Percentiles rank a stretch among this genome's conserved stretches.
Evolutionary conservation across 768 basidiomycete species (phyloP).

Genomic region (Suillus subaureus): DNA sequence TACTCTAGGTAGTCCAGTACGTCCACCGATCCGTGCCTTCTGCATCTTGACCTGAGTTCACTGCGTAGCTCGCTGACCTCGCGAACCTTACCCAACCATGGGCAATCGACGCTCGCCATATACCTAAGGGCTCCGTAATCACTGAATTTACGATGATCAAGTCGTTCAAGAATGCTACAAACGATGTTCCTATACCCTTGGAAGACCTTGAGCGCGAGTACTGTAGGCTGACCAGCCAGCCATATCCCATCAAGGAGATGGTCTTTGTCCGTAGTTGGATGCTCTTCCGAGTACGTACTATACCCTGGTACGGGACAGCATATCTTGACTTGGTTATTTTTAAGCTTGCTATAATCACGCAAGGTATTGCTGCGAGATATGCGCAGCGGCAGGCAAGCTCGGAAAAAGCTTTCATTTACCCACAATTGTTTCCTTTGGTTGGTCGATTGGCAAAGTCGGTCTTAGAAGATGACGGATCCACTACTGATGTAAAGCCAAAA

Average conservation of each 20-base stretch:
- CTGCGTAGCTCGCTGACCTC: constrained; percentile 77
- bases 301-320: background rate
- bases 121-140: constrained; percentile 31
- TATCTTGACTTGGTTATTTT: constrained; percentile 10
- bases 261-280: constrained; percentile 84
- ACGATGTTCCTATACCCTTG: constrained; percentile 61
- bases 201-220: constrained; percentile 84
- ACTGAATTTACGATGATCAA: constrained; percentile 36
- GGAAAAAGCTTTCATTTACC: constrained; percentile 60
- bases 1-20: constrained; percentile 88
- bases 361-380: constrained; percentile 88
- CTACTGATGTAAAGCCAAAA: constrained; percentile 25
- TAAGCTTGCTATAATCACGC: constrained; percentile 78
- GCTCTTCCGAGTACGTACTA: constrained; percentile 65
- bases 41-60: background rate
- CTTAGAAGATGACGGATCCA: constrained; percentile 55
- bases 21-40: constrained; percentile 24
- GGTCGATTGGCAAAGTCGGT: constrained; percentile 64
- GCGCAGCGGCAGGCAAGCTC: constrained; percentile 90
- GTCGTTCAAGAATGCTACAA: constrained; percentile 65
- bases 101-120: constrained; percentile 51
- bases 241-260: constrained; percentile 81
- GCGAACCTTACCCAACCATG: constrained; percentile 90
- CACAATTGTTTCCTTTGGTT: constrained; percentile 54
- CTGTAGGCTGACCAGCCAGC: constrained; percentile 61